These are phyloP conservation scores for Microbotryum silenes-acaulis DNA, from an alignment of 1,284 basidiomycete species.

Conservation along the genomic window DNA sequence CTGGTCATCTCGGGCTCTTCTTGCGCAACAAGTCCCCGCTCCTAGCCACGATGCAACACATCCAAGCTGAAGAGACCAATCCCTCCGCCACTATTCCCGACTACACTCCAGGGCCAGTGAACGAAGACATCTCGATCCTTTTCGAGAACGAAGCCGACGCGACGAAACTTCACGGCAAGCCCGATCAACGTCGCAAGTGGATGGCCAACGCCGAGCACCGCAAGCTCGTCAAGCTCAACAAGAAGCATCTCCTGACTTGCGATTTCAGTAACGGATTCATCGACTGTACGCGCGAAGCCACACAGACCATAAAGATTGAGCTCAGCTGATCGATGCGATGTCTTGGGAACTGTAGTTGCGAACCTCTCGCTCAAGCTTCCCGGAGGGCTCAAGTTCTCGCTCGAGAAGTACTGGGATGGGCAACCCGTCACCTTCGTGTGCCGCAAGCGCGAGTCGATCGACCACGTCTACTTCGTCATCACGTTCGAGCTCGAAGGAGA, in stretches of 20 bases:
- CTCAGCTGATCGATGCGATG: conserved; percentile 27
- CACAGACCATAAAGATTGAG: not conserved
- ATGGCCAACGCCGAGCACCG: conserved; percentile 21
- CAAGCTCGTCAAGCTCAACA: conserved; percentile 4
- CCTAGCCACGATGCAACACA: conserved; percentile 27
- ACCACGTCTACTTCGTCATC: conserved; percentile 18
- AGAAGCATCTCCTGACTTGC: conserved; percentile 13
- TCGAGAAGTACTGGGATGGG: conserved; percentile 27
- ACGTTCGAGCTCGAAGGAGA: conserved; percentile 24
- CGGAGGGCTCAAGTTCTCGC: conserved; percentile 16
- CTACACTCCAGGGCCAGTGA: conserved; percentile 20
- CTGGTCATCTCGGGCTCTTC: not conserved
- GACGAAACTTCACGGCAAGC: conserved; percentile 39
- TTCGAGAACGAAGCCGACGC: conserved; percentile 62
- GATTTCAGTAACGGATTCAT: conserved; percentile 27
- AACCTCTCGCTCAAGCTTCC: conserved; percentile 29
- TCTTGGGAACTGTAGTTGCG: too few species aligned
- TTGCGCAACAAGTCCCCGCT: conserved; percentile 21
- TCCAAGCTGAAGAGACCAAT: conserved; percentile 7
- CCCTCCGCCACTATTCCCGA: not conserved
- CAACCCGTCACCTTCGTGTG: conserved; percentile 15
- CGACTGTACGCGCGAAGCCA: not conserved
- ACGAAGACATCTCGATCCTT: conserved; percentile 25
- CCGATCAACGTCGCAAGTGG: conserved; percentile 23
- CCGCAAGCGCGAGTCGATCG: not conserved